Conservation (phyloP, 2,329 filamentous ascomycete species). For the Colletotrichum incanum region DNA sequence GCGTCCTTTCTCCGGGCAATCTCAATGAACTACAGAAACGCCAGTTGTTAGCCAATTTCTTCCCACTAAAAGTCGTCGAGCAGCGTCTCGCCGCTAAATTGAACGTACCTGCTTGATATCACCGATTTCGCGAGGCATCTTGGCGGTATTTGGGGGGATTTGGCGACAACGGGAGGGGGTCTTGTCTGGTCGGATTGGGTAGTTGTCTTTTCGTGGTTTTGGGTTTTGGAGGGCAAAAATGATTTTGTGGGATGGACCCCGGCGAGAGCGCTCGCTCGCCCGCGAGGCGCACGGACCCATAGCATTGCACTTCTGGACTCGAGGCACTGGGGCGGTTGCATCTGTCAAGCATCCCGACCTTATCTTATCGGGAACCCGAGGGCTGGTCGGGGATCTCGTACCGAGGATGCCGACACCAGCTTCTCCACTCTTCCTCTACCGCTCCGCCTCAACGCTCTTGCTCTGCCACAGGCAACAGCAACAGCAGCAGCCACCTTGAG, state of each 20-base stretch:
- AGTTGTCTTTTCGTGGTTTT: conserved; percentile 36
- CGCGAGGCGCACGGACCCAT: conserved; percentile 36
- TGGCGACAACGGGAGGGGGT: conserved; percentile 42
- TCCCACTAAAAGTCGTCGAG: not conserved
- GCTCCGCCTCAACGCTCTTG: not conserved
- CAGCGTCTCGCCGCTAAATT: conserved; percentile 19
- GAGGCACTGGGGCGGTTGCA: not conserved
- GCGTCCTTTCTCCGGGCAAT: conserved; percentile 99
- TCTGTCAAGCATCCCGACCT: conserved; percentile 7
- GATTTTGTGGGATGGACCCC: conserved; percentile 45
- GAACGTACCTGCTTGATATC: conserved; percentile 89
- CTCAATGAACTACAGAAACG: conserved; percentile 89
- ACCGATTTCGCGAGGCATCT: conserved; percentile 97
- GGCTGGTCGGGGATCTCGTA: conserved; percentile 13
- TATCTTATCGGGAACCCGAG: conserved; percentile 18
- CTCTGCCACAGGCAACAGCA: conserved; percentile 31
- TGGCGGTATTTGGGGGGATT: conserved; percentile 67
- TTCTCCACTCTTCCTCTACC: not conserved
- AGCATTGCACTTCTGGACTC: not conserved
- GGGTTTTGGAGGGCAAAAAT: conserved; percentile 44
- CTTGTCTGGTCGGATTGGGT: conserved; percentile 33
- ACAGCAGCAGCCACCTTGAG: conserved; percentile 14
- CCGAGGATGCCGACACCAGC: conserved; percentile 10
- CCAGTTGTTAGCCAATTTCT: conserved; percentile 47
- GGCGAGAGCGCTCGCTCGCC: conserved; percentile 17